Evolutionary conservation across 805 yeast species (phyloP).

Genomic region (Candida suzukii): DNA sequence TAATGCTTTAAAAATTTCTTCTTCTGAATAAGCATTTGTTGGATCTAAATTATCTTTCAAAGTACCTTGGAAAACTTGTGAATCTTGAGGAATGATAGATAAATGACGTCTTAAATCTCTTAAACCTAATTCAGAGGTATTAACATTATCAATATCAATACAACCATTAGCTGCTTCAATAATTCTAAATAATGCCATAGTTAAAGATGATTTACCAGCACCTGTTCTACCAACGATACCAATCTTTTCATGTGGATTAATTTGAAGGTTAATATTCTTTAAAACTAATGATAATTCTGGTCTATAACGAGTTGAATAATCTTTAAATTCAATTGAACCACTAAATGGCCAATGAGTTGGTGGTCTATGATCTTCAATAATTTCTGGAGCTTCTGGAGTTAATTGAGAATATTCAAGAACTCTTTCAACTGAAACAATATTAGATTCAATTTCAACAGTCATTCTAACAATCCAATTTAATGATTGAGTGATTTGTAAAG

Average conservation of each 20-base stretch:
- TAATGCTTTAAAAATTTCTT: slow-evolving; percentile 76
- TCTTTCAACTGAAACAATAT: slow-evolving; percentile 79
- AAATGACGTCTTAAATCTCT: slow-evolving; percentile 69
- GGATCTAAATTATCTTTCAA: slow-evolving; percentile 87
- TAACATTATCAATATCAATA: slow-evolving; percentile 63
- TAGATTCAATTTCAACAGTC: slow-evolving; percentile 98
- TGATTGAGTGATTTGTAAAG: slow-evolving; percentile 87
- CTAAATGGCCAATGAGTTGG: slow-evolving; percentile 62
- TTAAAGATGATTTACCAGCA: slow-evolving; percentile 87
- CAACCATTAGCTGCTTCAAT: slow-evolving; percentile 64
- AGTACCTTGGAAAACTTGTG: slow-evolving; percentile 86
- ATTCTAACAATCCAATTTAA: slow-evolving; percentile 97
- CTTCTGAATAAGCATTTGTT: slow-evolving; percentile 55
- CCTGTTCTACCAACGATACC: slow-evolving; percentile 98
- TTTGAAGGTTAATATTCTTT: slow-evolving; percentile 54
- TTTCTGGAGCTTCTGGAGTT: slow-evolving; percentile 70
- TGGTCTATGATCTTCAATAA: slow-evolving; percentile 49
- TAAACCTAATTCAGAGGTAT: slow-evolving; percentile 64
- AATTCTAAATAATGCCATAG: slow-evolving; percentile 77
- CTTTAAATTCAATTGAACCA: slow-evolving; percentile 60
- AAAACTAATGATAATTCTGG: slow-evolving; percentile 74
- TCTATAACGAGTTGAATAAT: slow-evolving; percentile 83
- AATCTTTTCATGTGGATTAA: slow-evolving; percentile 73
- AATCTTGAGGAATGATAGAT: slow-evolving; percentile 90
- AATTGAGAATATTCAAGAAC: slow-evolving; percentile 45